phyloP scores from a whole-genome alignment of 1,284 basidiomycete species.

The Tausonia pullulans region DNA sequence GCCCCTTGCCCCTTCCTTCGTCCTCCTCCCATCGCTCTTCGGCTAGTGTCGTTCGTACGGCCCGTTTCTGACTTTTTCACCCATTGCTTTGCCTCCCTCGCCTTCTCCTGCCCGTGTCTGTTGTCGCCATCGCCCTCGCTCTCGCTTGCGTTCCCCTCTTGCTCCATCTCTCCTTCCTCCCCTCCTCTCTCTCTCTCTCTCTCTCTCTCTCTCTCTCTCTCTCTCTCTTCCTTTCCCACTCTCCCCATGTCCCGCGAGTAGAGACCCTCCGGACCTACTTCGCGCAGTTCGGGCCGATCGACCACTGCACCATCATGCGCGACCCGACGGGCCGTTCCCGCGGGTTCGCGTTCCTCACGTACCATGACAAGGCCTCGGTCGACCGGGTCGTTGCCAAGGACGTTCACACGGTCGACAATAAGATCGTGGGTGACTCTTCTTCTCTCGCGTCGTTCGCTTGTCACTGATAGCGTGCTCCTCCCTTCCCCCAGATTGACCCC shows the following conservation, averaged over 20 bases:
- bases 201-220: neutral
- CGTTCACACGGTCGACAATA: constrained; percentile 74
- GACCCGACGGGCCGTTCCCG: constrained; percentile 79
- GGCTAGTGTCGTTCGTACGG: neutral
- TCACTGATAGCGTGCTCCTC: neutral
- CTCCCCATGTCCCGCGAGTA: constrained; percentile 28
- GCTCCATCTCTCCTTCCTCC: neutral
- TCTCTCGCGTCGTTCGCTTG: neutral
- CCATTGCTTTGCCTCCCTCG: constrained; percentile 27
- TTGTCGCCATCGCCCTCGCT: too few relatives aligned
- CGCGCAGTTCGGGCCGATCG: constrained; percentile 77
- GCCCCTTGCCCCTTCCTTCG: neutral
- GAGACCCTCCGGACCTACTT: constrained; percentile 77
- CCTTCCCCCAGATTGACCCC: constrained; percentile 75
- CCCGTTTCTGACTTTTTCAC: neutral
- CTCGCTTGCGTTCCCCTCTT: constrained; percentile 14
- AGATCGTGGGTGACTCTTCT: constrained; percentile 53
- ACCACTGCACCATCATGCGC: constrained; percentile 90
- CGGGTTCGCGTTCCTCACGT: constrained; percentile 89
- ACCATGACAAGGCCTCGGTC: constrained; percentile 72
- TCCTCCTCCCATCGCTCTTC: neutral
- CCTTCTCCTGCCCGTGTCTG: constrained; percentile 18
- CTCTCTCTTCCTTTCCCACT: neutral
- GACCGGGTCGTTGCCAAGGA: constrained; percentile 80
- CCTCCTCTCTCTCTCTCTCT: neutral